Conservation (phyloP, 164 flowering plant genomes). For the Umbilicus rupestris region DNA sequence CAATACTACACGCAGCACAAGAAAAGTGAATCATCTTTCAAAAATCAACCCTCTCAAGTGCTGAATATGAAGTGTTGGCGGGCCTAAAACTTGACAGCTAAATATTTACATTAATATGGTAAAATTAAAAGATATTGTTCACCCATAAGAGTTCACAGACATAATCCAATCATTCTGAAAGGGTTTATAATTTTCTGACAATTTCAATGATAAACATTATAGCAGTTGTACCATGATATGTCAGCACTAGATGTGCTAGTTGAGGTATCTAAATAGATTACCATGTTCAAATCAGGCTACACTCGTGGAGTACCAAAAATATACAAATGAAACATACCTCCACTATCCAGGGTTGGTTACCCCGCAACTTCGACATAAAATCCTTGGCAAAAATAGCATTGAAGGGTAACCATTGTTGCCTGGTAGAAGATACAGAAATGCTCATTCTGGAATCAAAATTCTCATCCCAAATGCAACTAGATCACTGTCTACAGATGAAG, state of each 20-base stretch:
- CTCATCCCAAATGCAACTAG: background rate
- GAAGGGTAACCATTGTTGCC: conserved; percentile 28
- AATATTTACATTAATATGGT: no score
- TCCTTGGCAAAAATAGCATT: conserved; percentile 34
- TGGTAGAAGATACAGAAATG: conserved; percentile 8
- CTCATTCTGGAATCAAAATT: conserved; percentile 2
- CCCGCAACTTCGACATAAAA: conserved; percentile 28
- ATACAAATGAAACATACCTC: conserved; percentile 36
- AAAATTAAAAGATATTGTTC: no score
- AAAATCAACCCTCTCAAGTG: background rate
- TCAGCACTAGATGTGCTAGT: background rate
- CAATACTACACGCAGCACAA: background rate
- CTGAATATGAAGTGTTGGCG: no score
- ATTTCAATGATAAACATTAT: no score
- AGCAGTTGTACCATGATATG: background rate
- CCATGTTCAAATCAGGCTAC: background rate
- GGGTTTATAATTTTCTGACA: no score
- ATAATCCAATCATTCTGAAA: no score
- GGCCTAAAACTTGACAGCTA: no score
- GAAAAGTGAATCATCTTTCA: background rate
- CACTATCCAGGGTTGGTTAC: conserved; percentile 38
- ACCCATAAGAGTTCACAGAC: no score
- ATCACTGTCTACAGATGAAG: background rate
- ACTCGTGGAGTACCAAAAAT: background rate
- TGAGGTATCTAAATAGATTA: background rate